A percentile compares a stretch with the other conserved stretches of the same genome.
These are phyloP conservation scores for Lolium multiflorum DNA, from an alignment of 176 grass and related monocot genomes.

Conservation along the genomic window DNA sequence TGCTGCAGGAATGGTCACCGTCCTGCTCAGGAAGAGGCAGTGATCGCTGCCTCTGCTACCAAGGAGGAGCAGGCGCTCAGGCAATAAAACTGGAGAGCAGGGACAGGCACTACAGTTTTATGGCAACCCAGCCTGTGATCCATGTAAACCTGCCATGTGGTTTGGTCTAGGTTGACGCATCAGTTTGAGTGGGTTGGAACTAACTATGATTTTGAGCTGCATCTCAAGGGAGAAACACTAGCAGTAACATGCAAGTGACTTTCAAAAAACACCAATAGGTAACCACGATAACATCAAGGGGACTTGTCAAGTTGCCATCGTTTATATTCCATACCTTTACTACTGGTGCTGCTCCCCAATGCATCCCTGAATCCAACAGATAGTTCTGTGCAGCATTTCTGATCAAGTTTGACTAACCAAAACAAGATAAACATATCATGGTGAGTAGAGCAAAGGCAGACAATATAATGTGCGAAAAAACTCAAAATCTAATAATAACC, in stretches of 20 bases:
- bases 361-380: slow-evolving; percentile 86
- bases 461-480: slow-evolving; percentile 13
- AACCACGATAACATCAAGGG: background rate
- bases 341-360: slow-evolving; percentile 81
- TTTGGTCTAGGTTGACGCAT: background rate
- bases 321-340: slow-evolving; percentile 76
- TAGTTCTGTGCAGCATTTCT: slow-evolving; percentile 85
- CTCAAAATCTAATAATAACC: background rate
- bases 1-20: background rate
- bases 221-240: slow-evolving; percentile 10
- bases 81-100: background rate
- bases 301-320: background rate
- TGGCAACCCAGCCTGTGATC: background rate
- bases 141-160: background rate
- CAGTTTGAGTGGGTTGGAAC: background rate
- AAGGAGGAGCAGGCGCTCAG: background rate
- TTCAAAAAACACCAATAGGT: slow-evolving; percentile 15
- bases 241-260: slow-evolving; percentile 4
- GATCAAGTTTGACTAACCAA: slow-evolving; percentile 82
- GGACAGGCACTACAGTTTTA: background rate
- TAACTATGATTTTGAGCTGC: slow-evolving; percentile 15
- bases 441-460: slow-evolving; percentile 24
- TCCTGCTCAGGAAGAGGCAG: background rate
- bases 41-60: background rate
- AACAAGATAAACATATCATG: slow-evolving; percentile 44